These are phyloP conservation scores for Drosera capensis DNA, from an alignment of 148 eudicot genomes.

Conservation along the genomic window DNA sequence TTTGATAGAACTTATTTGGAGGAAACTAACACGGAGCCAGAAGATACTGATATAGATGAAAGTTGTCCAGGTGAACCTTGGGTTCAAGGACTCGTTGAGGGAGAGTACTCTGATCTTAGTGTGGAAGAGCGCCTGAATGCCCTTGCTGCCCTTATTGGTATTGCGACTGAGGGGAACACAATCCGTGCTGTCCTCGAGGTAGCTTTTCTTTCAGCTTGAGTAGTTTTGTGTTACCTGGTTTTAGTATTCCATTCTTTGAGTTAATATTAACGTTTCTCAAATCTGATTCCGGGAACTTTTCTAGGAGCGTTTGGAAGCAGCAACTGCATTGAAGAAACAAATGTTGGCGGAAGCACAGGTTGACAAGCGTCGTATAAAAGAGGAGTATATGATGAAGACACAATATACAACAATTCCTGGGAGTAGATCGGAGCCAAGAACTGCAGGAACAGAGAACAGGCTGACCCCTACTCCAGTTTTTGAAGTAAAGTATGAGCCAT, in stretches of 20 bases:
- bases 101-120: slow-evolving; percentile 65
- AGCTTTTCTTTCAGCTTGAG: not conserved
- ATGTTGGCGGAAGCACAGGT: slow-evolving; percentile 93
- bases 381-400: slow-evolving; percentile 39
- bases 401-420: slow-evolving; percentile 25
- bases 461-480: slow-evolving; percentile 25
- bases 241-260: not conserved
- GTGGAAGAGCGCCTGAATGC: slow-evolving; percentile 90
- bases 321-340: slow-evolving; percentile 79
- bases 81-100: slow-evolving; percentile 83
- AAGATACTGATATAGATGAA: slow-evolving; percentile 53
- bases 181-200: slow-evolving; percentile 71
- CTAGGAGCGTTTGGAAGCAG: slow-evolving; percentile 90
- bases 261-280: not conserved
- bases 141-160: slow-evolving; percentile 59
- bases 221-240: not conserved
- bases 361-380: slow-evolving; percentile 74
- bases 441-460: slow-evolving; percentile 20
- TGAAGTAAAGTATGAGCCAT: slow-evolving; percentile 25
- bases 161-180: slow-evolving; percentile 89
- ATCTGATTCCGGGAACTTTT: slow-evolving; percentile 14
- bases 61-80: slow-evolving; percentile 54
- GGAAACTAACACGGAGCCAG: slow-evolving; percentile 23
- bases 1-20: slow-evolving; percentile 16
- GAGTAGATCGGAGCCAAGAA: slow-evolving; percentile 31